Evolutionary conservation across 1,284 basidiomycete species (phyloP), one percentile per base, ranked within the genome.

Genomic region (Marasmius fiardii): DNA sequence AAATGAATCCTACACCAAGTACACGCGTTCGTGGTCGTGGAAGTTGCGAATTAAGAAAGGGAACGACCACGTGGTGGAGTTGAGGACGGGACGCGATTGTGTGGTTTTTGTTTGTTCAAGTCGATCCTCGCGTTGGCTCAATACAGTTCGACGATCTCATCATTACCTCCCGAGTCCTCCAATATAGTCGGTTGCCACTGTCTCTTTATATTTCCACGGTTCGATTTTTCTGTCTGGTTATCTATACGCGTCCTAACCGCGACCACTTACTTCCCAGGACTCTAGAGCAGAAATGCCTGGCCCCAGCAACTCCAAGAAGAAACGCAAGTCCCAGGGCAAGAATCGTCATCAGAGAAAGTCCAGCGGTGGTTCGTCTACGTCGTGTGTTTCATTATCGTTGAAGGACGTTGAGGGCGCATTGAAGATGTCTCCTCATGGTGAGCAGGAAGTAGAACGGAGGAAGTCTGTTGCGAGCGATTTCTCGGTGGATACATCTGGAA

Each of bases 271-370:
- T n/a, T n/a, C n/a, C n/a, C n/a, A n/a, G n/a, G n/a, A n/a, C n/a
- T n/a, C n/a, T n/a, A n/a, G n/a, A n/a, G n/a, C n/a, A 12, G 35
- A 24, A 16, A 60, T 60, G 58, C 58, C 58, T 7, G 58, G 58
- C 14, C 58, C 58, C 10, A 49, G 47, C 16, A 49, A 49, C 45
- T 51, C 34, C 16, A 60, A 28, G 35, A 57, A 55, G 43, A 54
- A 57, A 35, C 48, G 55, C 11, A 60, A 60, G 41, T 60, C 58
- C 31, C 48, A 50, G 21, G 58, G 54, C 20, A 59, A 52, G 33
- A 44, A 23, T 16, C 52, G 54, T 26, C 39, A 41, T 41, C 49
- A 24, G 28, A 52, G 54, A 20, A 60, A 53, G 54, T 43, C 44
- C 24, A 52, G 39, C 24, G 43, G 16, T 24, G n/a, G 26, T 10